Conservation (phyloP, 345 rosid species). For the Salix arbutifolia region DNA sequence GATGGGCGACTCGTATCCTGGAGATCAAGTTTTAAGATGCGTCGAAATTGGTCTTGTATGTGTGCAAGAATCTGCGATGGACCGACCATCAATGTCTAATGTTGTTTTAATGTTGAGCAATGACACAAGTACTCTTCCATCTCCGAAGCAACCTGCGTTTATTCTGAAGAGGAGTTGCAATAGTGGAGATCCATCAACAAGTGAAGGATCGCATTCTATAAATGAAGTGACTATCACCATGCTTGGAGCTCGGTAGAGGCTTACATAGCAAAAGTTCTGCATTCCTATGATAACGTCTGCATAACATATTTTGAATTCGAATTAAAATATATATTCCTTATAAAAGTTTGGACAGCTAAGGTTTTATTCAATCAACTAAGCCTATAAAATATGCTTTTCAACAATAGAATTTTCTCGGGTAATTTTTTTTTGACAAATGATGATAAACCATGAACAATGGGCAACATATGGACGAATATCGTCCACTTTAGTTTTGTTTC, state of each 20-base stretch:
- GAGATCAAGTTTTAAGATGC: constrained; percentile 39
- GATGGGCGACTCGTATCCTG: constrained; percentile 23
- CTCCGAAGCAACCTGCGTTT: no score
- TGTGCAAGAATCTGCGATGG: constrained; percentile 53
- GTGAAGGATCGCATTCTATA: constrained; percentile 8
- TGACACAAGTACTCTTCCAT: constrained; percentile 28
- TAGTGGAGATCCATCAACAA: constrained; percentile 3
- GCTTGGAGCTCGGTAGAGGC: constrained; percentile 14
- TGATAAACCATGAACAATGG: no score
- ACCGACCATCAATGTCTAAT: constrained; percentile 49
- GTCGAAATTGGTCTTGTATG: constrained; percentile 57
- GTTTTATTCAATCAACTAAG: no score
- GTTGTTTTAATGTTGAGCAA: constrained; percentile 51
- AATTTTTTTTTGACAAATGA: no score
- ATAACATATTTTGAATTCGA: no score
- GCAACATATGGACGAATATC: no score
- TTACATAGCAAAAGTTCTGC: background rate
- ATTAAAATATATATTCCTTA: no score
- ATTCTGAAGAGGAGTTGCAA: constrained; percentile 18
- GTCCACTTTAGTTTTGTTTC: no score
- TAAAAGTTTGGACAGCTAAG: no score
- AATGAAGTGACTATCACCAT: constrained; percentile 17
- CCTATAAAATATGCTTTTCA: no score
- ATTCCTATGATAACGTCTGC: constrained; percentile 13
- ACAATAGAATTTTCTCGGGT: no score